Evolutionary conservation across 108 stramenopile genomes (phyloP).

Genomic region (Skeletonema grethae): DNA sequence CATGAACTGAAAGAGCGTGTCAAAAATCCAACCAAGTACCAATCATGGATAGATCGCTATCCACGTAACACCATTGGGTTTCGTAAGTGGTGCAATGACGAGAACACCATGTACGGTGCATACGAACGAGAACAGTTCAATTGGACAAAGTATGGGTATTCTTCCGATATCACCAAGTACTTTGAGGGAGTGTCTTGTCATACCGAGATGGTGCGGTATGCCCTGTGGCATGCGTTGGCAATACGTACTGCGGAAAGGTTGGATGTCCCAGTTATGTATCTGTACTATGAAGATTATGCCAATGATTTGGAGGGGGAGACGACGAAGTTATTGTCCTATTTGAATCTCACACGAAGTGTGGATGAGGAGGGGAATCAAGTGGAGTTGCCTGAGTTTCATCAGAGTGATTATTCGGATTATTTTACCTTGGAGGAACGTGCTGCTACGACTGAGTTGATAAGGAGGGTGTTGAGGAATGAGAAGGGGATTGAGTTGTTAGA

Average conservation of each 20-base stretch:
- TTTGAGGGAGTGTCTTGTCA: slow-evolving; percentile 63
- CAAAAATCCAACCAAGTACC: slow-evolving; percentile 21
- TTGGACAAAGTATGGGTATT: slow-evolving; percentile 23
- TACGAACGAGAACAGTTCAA: slow-evolving; percentile 20
- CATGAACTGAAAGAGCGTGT: slow-evolving; percentile 45
- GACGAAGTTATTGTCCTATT: slow-evolving; percentile 48
- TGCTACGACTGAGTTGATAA: slow-evolving; percentile 35
- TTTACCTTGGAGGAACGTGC: slow-evolving; percentile 40
- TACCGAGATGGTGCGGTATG: slow-evolving; percentile 66
- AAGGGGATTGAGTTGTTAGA: slow-evolving; percentile 18
- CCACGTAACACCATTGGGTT: slow-evolving; percentile 54
- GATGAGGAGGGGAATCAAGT: neutral
- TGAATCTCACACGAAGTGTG: slow-evolving; percentile 26
- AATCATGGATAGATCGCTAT: slow-evolving; percentile 30
- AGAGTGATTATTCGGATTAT: slow-evolving; percentile 46
- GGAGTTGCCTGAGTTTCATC: neutral
- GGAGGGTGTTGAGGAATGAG: slow-evolving; percentile 24
- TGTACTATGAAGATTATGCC: slow-evolving; percentile 71
- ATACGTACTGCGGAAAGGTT: slow-evolving; percentile 42
- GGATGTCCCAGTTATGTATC: slow-evolving; percentile 48
- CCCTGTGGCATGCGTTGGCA: slow-evolving; percentile 66
- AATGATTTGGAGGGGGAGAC: slow-evolving; percentile 51
- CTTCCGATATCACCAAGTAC: slow-evolving; percentile 24
- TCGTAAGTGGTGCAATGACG: slow-evolving; percentile 57
- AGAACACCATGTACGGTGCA: slow-evolving; percentile 37